Conservation (phyloP, 2,329 filamentous ascomycete genomes). For the Pseudogymnoascus sp. region DNA sequence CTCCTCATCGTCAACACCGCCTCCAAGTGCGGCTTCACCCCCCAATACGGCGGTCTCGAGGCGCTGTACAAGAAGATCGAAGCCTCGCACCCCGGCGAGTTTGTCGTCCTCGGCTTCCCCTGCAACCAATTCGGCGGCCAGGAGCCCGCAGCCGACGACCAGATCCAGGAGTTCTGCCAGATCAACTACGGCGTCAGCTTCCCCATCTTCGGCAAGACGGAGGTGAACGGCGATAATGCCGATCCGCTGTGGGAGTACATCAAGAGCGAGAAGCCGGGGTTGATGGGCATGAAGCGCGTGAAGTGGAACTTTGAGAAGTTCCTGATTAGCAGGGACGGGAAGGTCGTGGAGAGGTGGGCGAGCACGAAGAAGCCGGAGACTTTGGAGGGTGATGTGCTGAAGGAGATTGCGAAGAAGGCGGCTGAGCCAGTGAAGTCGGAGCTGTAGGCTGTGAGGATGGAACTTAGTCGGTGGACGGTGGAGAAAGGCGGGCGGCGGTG, state of each 20-base stretch:
- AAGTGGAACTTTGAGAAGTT: conserved; percentile 99
- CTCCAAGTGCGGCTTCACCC: conserved; percentile 97
- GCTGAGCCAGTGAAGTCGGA: conserved; percentile 7
- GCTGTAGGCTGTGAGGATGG: not conserved
- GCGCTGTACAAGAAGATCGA: conserved; percentile 76
- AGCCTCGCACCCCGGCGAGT: conserved; percentile 62
- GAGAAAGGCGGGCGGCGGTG: not conserved
- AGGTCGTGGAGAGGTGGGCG: conserved; percentile 79
- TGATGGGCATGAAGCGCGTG: conserved; percentile 80
- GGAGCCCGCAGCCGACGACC: conserved; percentile 76
- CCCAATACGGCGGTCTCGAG: conserved; percentile 87
- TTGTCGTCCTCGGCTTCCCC: conserved; percentile 88
- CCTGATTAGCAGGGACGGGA: conserved; percentile 75
- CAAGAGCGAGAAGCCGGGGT: conserved; percentile 65
- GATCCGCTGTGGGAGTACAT: conserved; percentile 74
- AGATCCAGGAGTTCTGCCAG: conserved; percentile 80
- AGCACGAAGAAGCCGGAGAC: conserved; percentile 79
- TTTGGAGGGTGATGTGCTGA: conserved; percentile 67
- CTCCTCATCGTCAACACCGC: conserved; percentile 96
- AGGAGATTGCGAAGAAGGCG: conserved; percentile 51
- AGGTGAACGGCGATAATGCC: conserved; percentile 83
- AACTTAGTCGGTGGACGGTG: not conserved
- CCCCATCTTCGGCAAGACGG: conserved; percentile 83
- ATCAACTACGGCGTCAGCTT: conserved; percentile 91
- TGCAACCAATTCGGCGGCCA: conserved; percentile 96